Evolutionary conservation across 2,329 filamentous ascomycete species (phyloP).

Genomic region (Fusarium nematophilum): DNA sequence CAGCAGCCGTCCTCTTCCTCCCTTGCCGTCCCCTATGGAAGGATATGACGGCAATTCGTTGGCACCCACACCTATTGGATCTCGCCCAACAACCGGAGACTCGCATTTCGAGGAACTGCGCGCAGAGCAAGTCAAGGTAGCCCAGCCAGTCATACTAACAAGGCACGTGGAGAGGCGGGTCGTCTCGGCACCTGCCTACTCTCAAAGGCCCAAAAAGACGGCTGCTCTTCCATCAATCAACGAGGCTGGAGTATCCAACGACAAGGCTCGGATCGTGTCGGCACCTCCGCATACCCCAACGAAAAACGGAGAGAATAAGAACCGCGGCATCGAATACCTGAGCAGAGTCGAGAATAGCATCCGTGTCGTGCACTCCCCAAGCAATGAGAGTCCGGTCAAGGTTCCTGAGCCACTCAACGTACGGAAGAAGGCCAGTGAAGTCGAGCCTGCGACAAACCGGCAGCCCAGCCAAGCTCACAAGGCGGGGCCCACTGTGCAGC

Average conservation of each 20-base stretch:
- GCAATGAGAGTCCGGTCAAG: conserved; percentile 48
- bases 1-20: conserved; percentile 63
- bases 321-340: conserved; percentile 57
- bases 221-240: conserved; percentile 61
- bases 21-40: conserved; percentile 53
- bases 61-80: conserved; percentile 31
- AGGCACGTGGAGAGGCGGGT: conserved; percentile 57
- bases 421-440: conserved; percentile 51
- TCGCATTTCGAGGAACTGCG: conserved; percentile 37
- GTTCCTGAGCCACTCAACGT: conserved; percentile 55
- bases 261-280: conserved; percentile 60
- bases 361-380: conserved; percentile 64
- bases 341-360: conserved; percentile 63
- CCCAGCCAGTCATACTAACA: conserved; percentile 47
- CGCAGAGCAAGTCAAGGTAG: conserved; percentile 44
- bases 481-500: conserved; percentile 18
- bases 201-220: conserved; percentile 52
- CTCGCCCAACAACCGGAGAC: conserved; percentile 42
- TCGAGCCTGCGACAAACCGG: conserved; percentile 32
- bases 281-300: conserved; percentile 55
- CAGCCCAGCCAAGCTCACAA: conserved; percentile 33
- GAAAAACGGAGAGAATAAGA: conserved; percentile 47
- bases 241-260: conserved; percentile 51
- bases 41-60: conserved; percentile 27
- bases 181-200: conserved; percentile 63